Evolutionary conservation across 176 grass and related monocot genomes (phyloP), one percentile per base, ranked within the genome.

Genomic region (Zoysia pacifica): DNA sequence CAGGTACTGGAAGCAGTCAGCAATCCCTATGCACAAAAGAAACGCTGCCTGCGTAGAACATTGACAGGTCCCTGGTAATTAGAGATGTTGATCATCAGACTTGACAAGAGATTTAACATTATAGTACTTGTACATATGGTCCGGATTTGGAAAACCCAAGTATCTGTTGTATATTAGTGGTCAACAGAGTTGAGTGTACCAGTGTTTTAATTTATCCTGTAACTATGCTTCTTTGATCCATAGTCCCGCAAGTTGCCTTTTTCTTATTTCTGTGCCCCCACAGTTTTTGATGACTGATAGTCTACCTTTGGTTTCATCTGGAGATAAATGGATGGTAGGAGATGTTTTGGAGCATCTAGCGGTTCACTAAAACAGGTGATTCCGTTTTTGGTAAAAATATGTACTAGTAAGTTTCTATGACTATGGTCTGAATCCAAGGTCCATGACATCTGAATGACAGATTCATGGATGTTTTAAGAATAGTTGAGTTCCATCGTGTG

Each of bases 31-130:
- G 75, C 67, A 53, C 79, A 81, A 43, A 96, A 92, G 85, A 96
- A 86, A 71, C 75, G 71, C 36, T 96, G 90, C 87, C 76, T 96
- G 82, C 71, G 82, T 70, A 88, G 93, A 86, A 92, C 93, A 60
- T 79, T 86, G 79, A 95, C 93, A 52, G 86, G 92, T 52, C 92
- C 92, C 7, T 94, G 92, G 92, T 94, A 78, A 91, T 70, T 77
- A 58, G 46, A 81, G 70, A 48, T 43, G 19, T 3, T 9, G 46
- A 82, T 76, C 14, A 15, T 53, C 73, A 16, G 79, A 58, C 72
- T 71, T 71, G 72, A 70, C 85, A 82, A 77, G 65, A 65, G 62
- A 77, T 87, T 80, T 87, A 82, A 76, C 85, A 44, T 82, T 70
- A 65, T 82, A 56, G 40, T 62, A 77, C 28, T 11, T 87, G 85